Percentiles rank a stretch among this genome's conserved stretches.
phyloP scores from a whole-genome alignment of 169 alveolate species.

The Plasmodium billcollinsi region DNA sequence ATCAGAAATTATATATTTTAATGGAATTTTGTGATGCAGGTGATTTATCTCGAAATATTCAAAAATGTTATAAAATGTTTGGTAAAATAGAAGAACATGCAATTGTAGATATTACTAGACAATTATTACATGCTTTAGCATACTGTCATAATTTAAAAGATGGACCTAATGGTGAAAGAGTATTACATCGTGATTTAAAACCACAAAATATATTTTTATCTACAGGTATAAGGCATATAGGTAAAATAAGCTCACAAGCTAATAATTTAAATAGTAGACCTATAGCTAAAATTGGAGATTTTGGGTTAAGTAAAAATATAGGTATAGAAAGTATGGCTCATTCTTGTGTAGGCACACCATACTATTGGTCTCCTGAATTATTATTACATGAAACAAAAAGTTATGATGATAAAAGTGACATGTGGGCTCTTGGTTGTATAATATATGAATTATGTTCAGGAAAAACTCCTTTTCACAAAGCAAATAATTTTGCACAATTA shows the following conservation, averaged over 20 bases:
- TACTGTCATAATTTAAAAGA: constrained; percentile 93
- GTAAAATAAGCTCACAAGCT: constrained; percentile 76
- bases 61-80: constrained; percentile 91
- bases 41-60: constrained; percentile 93
- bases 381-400: constrained; percentile 89
- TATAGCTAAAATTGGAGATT: constrained; percentile 95
- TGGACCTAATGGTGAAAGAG: constrained; percentile 90
- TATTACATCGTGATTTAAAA: constrained; percentile 96
- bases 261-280: constrained; percentile 79
- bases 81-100: constrained; percentile 94
- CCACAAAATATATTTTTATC: constrained; percentile 96
- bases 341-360: constrained; percentile 97
- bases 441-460: constrained; percentile 94
- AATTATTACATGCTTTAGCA: constrained; percentile 93
- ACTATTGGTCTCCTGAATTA: constrained; percentile 98
- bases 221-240: constrained; percentile 72
- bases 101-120: constrained; percentile 94
- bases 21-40: constrained; percentile 98
- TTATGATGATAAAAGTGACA: constrained; percentile 96
- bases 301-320: constrained; percentile 95
- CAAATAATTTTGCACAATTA: constrained; percentile 85
- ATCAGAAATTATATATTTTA: constrained; percentile 92
- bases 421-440: constrained; percentile 95
- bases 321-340: constrained; percentile 94
- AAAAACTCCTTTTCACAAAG: constrained; percentile 95